Evolutionary conservation across 768 basidiomycete genomes (phyloP), one percentile per base, ranked within the genome.

Genomic region (Cystoderma amianthinum): DNA sequence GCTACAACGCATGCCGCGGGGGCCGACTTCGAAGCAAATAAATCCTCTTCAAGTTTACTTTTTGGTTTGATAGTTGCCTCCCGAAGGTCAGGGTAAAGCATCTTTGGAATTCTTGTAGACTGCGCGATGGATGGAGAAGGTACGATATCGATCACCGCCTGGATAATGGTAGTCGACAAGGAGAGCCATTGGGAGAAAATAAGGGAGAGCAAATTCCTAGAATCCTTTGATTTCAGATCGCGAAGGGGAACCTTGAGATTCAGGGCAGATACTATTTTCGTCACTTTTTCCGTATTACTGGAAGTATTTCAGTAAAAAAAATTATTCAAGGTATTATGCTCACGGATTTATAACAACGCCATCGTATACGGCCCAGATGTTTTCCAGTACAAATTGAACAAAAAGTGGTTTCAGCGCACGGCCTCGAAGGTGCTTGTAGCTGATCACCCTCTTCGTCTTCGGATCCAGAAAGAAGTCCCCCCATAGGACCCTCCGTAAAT

Each of bases 101-200:
- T 93, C 56, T 82, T 88, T 11, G 94, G 91, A 25, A 98, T 78
- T 28, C 94, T 80, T 7, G 72, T 77, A 5, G 76, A 71, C 57
- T 98, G 96, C 0, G 95, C 90, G 22, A 68, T 58, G 11, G 81
- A 64, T 1, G 96, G 96, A 2, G 93, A 74, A 2, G 96, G 96
- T n/a, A 98, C 78, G 47, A 97, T 66, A 55, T 98, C 95, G 48
- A 98, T 91, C 16, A 86, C 79, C 0, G 87, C 72, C 63, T 95
- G 93, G 49, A 96, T 95, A 44, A 92, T 78, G 51, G 88, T 84
- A 0, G 93, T 90, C 0, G 96, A 94, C 9, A 99, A 72, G 0
- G 96, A 85, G 3, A 99, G 74, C 96, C 96, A 99, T 62, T 97
- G 93, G 5, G 86, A 83, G 62, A 94, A 93, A 44, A 99, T 85